Percentiles rank a stretch among this genome's conserved stretches.
Evolutionary conservation across 805 yeast species (phyloP).

Genomic region (Kodamaea jinghongensis): DNA sequence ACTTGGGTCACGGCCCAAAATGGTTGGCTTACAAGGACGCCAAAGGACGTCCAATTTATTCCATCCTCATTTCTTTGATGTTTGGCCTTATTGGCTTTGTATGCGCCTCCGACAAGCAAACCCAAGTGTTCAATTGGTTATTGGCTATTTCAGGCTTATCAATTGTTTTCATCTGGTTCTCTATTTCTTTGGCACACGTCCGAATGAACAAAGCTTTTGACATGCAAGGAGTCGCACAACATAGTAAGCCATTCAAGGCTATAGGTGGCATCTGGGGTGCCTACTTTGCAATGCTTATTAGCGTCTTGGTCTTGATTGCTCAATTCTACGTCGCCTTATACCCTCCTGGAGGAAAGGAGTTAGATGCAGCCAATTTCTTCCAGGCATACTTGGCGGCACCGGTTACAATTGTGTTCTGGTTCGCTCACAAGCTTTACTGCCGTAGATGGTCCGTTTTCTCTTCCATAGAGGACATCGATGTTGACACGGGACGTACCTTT

Average conservation of each 20-base stretch:
- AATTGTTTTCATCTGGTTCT: constrained; percentile 77
- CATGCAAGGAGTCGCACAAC: constrained; percentile 44
- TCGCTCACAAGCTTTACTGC: constrained; percentile 26
- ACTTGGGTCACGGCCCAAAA: constrained; percentile 48
- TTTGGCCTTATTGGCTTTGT: constrained; percentile 59
- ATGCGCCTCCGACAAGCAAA: constrained; percentile 56
- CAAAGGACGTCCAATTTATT: constrained; percentile 45
- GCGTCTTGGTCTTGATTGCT: constrained; percentile 35
- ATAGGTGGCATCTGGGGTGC: constrained; percentile 39
- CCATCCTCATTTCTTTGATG: constrained; percentile 48
- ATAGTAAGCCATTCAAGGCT: constrained; percentile 33
- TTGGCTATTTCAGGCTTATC: constrained; percentile 74
- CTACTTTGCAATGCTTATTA: constrained; percentile 27
- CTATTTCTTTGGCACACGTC: constrained; percentile 64
- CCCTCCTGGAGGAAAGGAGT: constrained; percentile 31
- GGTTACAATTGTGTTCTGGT: constrained; percentile 18
- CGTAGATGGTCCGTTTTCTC: constrained; percentile 15
- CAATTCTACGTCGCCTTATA: constrained; percentile 40
- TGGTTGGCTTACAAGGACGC: constrained; percentile 44
- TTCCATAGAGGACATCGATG: no score
- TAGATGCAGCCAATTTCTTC: constrained; percentile 18
- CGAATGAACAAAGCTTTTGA: constrained; percentile 59
- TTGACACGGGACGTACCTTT: no score
- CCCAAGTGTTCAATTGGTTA: constrained; percentile 68
- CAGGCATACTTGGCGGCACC: constrained; percentile 23